Conservation (phyloP, 2,329 filamentous ascomycete genomes). For the Cladosporium sp. region DNA sequence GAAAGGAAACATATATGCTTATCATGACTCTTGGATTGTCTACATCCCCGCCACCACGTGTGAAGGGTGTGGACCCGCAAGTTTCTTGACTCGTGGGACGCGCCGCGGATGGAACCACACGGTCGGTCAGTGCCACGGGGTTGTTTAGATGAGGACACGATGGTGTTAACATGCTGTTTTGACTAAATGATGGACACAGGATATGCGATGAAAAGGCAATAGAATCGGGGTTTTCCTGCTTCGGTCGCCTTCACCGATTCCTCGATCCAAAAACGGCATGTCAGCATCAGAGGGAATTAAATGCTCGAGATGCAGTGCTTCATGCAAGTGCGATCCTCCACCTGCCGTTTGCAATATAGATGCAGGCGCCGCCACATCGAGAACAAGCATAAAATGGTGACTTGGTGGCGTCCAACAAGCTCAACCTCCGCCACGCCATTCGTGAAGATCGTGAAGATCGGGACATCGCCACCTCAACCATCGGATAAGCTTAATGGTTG, state of each 20-base stretch:
- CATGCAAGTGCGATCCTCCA: neutral
- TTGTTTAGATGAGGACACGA: neutral
- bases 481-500: neutral
- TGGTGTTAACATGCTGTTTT: neutral
- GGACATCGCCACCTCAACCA: neutral
- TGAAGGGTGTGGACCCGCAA: neutral
- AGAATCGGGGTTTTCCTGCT: neutral
- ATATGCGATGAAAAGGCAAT: neutral
- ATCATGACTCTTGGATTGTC: neutral
- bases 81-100: neutral
- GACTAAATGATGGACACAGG: neutral
- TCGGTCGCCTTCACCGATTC: neutral
- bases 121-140: neutral
- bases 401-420: conserved; percentile 3
- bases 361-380: neutral
- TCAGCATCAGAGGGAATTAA: neutral
- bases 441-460: neutral
- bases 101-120: neutral
- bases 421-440: neutral
- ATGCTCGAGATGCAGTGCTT: neutral
- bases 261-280: neutral
- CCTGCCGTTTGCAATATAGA: neutral
- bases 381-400: conserved; percentile 9
- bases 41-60: neutral
- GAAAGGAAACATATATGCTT: neutral